Percentiles rank a stretch among this genome's conserved stretches.
phyloP scores from a whole-genome alignment of 768 basidiomycete species.

The Lactarius evosmus region DNA sequence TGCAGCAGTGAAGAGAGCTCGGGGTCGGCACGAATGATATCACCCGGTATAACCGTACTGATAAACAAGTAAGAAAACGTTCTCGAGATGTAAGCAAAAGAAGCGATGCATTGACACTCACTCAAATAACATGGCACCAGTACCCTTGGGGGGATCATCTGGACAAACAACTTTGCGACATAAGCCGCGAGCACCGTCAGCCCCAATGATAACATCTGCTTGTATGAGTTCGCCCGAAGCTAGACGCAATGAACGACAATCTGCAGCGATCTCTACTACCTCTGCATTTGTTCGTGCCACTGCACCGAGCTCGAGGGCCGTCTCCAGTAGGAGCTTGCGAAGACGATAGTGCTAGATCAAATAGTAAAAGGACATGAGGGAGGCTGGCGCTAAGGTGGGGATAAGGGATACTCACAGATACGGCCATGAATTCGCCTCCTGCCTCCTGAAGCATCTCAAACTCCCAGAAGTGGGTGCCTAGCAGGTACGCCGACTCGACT shows the following conservation, averaged over 20 bases:
- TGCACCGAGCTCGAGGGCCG: conserved; percentile 32
- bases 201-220: conserved; percentile 39
- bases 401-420: conserved; percentile 30
- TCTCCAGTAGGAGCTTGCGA: conserved; percentile 35
- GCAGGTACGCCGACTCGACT: conserved; percentile 28
- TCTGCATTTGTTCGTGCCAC: conserved; percentile 31
- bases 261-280: conserved; percentile 32
- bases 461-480: conserved; percentile 36
- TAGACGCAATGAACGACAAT: conserved; percentile 32
- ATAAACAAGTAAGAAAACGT: not conserved
- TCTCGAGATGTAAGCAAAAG: not conserved
- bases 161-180: conserved; percentile 26
- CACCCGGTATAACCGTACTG: conserved; percentile 27
- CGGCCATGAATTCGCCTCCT: conserved; percentile 34
- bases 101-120: conserved; percentile 22
- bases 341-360: conserved; percentile 35
- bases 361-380: not conserved
- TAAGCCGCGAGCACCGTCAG: conserved; percentile 36
- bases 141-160: conserved; percentile 20
- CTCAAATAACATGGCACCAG: conserved; percentile 33
- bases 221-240: conserved; percentile 34
- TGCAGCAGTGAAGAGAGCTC: conserved; percentile 20
- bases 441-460: conserved; percentile 33
- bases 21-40: conserved; percentile 22
- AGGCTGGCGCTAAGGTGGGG: not conserved